phyloP scores from a whole-genome alignment of 495 filamentous ascomycete genomes.

The Baudoinia panamericana region DNA sequence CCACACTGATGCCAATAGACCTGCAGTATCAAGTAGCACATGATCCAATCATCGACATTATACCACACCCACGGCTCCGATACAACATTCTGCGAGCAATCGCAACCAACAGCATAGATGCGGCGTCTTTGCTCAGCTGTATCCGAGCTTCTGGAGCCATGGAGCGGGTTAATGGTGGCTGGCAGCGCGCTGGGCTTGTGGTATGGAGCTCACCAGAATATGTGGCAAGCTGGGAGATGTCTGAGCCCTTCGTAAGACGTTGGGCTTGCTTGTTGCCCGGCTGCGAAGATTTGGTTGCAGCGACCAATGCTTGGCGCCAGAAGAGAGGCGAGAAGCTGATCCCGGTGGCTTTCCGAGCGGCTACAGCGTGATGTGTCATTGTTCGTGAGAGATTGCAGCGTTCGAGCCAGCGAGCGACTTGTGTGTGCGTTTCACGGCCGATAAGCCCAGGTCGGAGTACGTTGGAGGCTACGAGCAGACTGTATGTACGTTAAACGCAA shows the following conservation, averaged over 20 bases:
- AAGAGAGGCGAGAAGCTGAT: slow-evolving; percentile 11
- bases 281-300: slow-evolving; percentile 14
- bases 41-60: slow-evolving; percentile 16
- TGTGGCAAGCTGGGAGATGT: slow-evolving; percentile 13
- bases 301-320: slow-evolving; percentile 15
- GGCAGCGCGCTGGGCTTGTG: slow-evolving; percentile 13
- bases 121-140: slow-evolving; percentile 2
- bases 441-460: too few relatives aligned
- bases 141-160: slow-evolving; percentile 7
- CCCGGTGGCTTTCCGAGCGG: too few relatives aligned
- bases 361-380: too few relatives aligned
- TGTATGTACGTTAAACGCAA: too few relatives aligned
- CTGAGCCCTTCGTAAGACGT: slow-evolving; percentile 10
- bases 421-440: too few relatives aligned
- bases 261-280: slow-evolving; percentile 7
- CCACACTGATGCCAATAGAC: slow-evolving; percentile 8
- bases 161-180: slow-evolving; percentile 6
- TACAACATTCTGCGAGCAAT: slow-evolving; percentile 13
- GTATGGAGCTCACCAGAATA: slow-evolving; percentile 11
- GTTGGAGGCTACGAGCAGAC: too few relatives aligned
- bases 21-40: slow-evolving; percentile 15
- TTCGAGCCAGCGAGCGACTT: too few relatives aligned
- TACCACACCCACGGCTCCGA: slow-evolving; percentile 15
- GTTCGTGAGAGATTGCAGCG: too few relatives aligned
- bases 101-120: slow-evolving; percentile 3